Evolutionary conservation across 2,329 filamentous ascomycete species (phyloP), one percentile per base, ranked within the genome.

Genomic region (Pseudovirgaria hyperparasitica): DNA sequence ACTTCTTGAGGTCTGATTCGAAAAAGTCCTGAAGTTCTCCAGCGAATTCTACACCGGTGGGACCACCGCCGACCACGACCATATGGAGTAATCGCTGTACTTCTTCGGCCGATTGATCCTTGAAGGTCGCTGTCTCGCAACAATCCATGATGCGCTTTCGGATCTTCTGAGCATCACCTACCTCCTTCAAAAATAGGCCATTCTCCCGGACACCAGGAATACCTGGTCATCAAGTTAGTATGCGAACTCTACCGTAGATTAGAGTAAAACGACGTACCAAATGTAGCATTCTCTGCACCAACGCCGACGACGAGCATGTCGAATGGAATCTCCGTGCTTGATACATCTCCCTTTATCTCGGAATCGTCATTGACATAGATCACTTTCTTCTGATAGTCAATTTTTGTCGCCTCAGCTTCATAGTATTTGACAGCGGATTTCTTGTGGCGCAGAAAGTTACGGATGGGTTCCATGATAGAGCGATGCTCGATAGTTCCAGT

Each of bases 81-180:
- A 96, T 96, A 69, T 96, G 87, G 54, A 98, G 70, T 45, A 98
- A 74, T 42, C 90, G 84, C 64, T 92, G 78, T 51, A 92, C 66
- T 62, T 98, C 92, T 40, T 90, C 82, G 10, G 71, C 63, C 19
- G 72, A 67, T 63, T 98, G 90, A 51, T 85, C 87, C 72, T 96
- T 96, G 77, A 98, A 94, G 36, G 84, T 87, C 27, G 90, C 90
- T 19, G 87, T 94, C 65, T 98, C 90, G 43, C 93, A 86, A 56
- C 90, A 98, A 64, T 98, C 90, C 90, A 98, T 98, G 60, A 98
- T 94, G 60, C 84, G 85, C 69, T 87, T 94, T 51, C 90, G 84
- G 53, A 98, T 98, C 50, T 74, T 72, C 62, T 98, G 90, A 31
- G 90, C 90, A 55, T 98, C 92, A 40, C 71, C 75, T 50, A 98